A percentile compares a stretch with the other conserved stretches of the same genome.
Evolutionary conservation across 306 rosid species (phyloP).

Genomic region (Casuarina equisetifolia): DNA sequence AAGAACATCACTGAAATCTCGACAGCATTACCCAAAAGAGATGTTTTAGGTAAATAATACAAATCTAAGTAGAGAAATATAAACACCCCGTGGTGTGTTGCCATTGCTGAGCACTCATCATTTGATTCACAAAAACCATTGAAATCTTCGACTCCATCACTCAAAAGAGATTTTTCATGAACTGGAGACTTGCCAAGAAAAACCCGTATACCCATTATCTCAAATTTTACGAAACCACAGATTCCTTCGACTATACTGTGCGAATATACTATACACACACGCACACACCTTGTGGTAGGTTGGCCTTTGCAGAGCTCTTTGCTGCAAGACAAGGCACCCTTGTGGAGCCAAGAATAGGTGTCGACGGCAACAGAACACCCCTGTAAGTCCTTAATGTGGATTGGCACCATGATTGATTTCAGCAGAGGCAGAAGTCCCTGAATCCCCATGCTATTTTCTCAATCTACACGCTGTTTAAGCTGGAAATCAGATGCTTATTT

Average conservation of each 20-base stretch:
- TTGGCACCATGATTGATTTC: constrained; percentile 82
- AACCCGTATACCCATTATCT: not conserved
- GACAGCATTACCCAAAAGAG: too few relatives aligned
- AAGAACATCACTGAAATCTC: too few relatives aligned
- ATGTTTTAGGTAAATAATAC: too few relatives aligned
- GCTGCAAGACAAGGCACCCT: constrained; percentile 93
- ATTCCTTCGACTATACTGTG: not conserved
- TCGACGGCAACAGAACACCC: constrained; percentile 72
- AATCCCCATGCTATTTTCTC: constrained; percentile 63
- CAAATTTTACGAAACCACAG: not conserved
- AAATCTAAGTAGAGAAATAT: too few relatives aligned
- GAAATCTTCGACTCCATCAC: not conserved
- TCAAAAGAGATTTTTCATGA: not conserved
- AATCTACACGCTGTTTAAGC: not conserved
- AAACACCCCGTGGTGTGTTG: too few relatives aligned
- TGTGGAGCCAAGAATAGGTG: constrained; percentile 97
- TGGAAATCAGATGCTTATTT: not conserved
- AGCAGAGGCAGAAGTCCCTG: constrained; percentile 83
- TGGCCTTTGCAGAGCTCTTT: constrained; percentile 73
- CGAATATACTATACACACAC: not conserved
- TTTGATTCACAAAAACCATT: not conserved
- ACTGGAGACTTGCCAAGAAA: not conserved
- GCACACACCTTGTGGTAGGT: constrained; percentile 70
- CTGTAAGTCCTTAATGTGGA: constrained; percentile 73
- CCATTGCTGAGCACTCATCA: too few relatives aligned